Base-by-base conservation (phyloP, 208 protist species). In the Wallacemonas sp. region DNA sequence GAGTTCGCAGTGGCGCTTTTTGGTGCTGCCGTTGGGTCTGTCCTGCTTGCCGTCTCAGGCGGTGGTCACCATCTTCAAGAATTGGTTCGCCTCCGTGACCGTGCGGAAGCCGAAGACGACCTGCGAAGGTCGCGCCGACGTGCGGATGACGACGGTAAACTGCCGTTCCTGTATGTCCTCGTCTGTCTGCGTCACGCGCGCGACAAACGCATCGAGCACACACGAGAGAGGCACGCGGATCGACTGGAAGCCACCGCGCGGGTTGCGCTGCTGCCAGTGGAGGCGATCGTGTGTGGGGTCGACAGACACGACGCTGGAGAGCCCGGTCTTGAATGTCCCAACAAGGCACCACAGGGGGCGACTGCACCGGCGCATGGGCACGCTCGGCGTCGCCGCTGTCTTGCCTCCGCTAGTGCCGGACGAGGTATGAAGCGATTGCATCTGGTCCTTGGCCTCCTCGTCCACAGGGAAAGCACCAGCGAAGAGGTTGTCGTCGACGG, bases 71-170 rank as follows among this genome's bases (percentile, higher is more conserved):
- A 83, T 50, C 41, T 44, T 41, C 30, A 73, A 63, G 62, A 95
- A 75, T 38, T 73, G 66, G 34, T 76, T 83, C 19, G 84, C 85
- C 66, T 93, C 81, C 5, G 55, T 26, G 26, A 61, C 33, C 9
- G 74, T 85, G 29, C 68, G 60, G 71, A 95, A 93, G 2, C 85
- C 89, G 69, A 93, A 95, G 10, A 89, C 78, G 48, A 95, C 76
- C 64, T 92, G 85, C 21, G 85, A 89, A 1, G 89, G 89, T 21
- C 79, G 81, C 3, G 78, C 80, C 9, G 76, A 82, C 17, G 89
- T 90, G 52, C 77, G 69, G 17, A 89, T 67, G 15, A 93, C 65
- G 1, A 85, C 73, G 15, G 78, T 83, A 53, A 76, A 87, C 68
- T 81, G 78, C 41, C 55, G 45, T 62, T 89, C 78, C 55, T 76